Evolutionary conservation across 768 basidiomycete species (phyloP).

Genomic region (Pisolithus marmoratus): DNA sequence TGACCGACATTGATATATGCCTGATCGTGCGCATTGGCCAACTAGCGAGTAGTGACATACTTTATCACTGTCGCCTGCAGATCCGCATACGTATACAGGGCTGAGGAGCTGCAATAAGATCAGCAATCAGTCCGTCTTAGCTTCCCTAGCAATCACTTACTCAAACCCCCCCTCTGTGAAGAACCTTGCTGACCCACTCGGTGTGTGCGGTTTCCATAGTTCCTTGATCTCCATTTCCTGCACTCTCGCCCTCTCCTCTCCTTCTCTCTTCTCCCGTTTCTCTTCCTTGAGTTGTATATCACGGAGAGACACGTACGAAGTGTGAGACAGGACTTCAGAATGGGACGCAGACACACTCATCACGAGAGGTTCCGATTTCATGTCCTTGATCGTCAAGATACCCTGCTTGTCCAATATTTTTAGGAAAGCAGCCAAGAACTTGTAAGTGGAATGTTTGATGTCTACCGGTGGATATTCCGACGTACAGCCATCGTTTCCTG

Average conservation of each 20-base stretch:
- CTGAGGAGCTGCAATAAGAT: constrained; percentile 36
- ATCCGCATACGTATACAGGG: constrained; percentile 51
- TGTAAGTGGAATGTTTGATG: no score
- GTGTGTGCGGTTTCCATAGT: constrained; percentile 69
- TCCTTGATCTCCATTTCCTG: constrained; percentile 57
- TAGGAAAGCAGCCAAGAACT: no score
- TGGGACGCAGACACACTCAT: constrained; percentile 53
- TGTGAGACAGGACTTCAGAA: constrained; percentile 48
- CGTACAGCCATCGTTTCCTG: no score
- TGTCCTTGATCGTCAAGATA: no score
- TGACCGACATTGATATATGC: no score
- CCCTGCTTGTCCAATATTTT: no score
- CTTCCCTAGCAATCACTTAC: constrained; percentile 9
- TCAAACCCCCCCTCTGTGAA: no score
- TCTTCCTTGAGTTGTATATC: constrained; percentile 59
- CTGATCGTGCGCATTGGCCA: no score
- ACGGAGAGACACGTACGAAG: no score
- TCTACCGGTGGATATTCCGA: no score
- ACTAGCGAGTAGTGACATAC: no score
- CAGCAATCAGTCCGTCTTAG: background rate
- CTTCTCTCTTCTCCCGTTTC: constrained; percentile 51
- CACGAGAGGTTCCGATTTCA: constrained; percentile 48
- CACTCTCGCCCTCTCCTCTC: constrained; percentile 39
- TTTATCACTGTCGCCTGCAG: constrained; percentile 51
- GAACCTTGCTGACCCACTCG: constrained; percentile 36